These are phyloP conservation scores for Cerioporus squamosus DNA, from an alignment of 1,284 basidiomycete genomes.

Conservation along the genomic window DNA sequence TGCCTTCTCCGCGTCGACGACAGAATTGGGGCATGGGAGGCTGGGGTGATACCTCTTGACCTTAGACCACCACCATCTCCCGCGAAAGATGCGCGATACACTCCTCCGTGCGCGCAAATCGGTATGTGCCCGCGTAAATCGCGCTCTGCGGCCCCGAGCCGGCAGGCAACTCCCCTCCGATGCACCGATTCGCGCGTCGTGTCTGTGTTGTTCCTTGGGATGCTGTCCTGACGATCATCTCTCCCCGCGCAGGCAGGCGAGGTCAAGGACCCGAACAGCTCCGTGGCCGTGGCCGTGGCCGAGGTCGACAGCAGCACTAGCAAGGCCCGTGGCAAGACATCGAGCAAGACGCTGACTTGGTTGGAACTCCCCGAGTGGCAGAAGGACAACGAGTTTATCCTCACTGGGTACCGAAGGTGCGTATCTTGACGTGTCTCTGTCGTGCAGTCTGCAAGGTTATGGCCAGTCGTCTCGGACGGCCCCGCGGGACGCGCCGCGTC, in stretches of 20 bases:
- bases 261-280: slow-evolving; percentile 7
- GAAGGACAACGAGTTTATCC: slow-evolving; percentile 77
- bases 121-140: background rate
- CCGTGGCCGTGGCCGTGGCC: slow-evolving; percentile 4
- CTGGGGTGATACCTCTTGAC: background rate
- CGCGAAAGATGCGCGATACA: slow-evolving; percentile 4
- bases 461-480: too few relatives aligned
- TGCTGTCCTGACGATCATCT: background rate
- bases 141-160: too few relatives aligned
- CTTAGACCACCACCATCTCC: slow-evolving; percentile 3
- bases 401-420: slow-evolving; percentile 74
- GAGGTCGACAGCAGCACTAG: background rate
- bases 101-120: slow-evolving; percentile 4
- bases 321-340: background rate
- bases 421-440: slow-evolving; percentile 16
- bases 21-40: background rate
- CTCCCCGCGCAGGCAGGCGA: slow-evolving; percentile 1
- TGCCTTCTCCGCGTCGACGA: too few relatives aligned
- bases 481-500: too few relatives aligned
- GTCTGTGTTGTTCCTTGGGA: background rate
- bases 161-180: too few relatives aligned
- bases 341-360: slow-evolving; percentile 55
- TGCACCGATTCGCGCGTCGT: too few relatives aligned
- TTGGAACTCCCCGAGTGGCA: slow-evolving; percentile 70
- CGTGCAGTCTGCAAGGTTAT: too few relatives aligned